Evolutionary conservation across 1,139 yeast genomes (phyloP).

Genomic region (Chernovozyma sophiae-reginae): DNA sequence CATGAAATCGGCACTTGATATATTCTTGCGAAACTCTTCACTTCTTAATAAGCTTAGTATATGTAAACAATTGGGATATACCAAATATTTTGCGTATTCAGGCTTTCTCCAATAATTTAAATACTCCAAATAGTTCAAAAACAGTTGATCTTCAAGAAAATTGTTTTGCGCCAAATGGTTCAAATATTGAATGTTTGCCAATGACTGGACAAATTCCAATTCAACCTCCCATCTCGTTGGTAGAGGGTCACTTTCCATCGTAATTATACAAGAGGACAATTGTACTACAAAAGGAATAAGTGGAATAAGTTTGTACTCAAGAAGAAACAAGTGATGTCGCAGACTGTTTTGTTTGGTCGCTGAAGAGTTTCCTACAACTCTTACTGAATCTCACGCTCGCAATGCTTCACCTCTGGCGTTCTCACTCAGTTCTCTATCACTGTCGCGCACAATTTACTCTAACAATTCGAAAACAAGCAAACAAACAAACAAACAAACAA

Average conservation of each 20-base stretch:
- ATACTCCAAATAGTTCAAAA: conserved; percentile 61
- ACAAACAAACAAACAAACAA: too few species aligned
- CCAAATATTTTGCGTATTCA: conserved; percentile 59
- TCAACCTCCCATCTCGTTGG: conserved; percentile 83
- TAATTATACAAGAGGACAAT: too few species aligned
- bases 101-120: conserved; percentile 74
- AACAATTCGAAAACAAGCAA: too few species aligned
- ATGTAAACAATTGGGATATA: conserved; percentile 71
- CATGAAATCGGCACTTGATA: conserved; percentile 54
- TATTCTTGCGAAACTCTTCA: conserved; percentile 53
- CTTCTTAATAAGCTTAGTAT: conserved; percentile 55
- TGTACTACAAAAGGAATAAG: too few species aligned
- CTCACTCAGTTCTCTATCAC: too few species aligned
- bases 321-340: too few species aligned
- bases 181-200: conserved; percentile 72
- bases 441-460: too few species aligned
- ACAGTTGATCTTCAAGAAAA: conserved; percentile 56
- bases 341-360: too few species aligned
- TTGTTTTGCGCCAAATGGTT: conserved; percentile 73
- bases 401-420: too few species aligned
- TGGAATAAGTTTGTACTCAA: too few species aligned
- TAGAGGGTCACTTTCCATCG: conserved; percentile 24
- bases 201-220: conserved; percentile 78
- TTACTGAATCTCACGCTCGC: too few species aligned
- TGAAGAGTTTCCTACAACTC: too few species aligned